phyloP scores from a whole-genome alignment of 495 filamentous ascomycete species.

The Glonium stellatum region DNA sequence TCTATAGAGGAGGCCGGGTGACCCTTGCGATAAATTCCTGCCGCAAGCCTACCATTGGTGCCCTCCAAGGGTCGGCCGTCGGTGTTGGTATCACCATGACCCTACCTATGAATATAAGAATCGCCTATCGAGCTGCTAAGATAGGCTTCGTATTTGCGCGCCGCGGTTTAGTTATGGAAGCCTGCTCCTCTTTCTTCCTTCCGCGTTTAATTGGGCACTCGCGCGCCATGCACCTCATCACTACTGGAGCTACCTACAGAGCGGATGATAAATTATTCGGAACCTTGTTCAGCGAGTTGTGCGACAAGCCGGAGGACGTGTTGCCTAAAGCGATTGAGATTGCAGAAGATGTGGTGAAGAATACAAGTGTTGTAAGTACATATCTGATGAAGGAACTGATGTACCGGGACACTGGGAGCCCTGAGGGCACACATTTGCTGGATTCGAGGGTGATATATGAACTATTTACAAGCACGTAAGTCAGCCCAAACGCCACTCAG shows the following conservation, averaged over 20 bases:
- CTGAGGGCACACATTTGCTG: constrained; percentile 53
- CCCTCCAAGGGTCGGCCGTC: constrained; percentile 59
- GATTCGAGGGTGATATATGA: constrained; percentile 52
- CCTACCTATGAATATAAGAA: constrained; percentile 52
- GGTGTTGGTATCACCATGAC: constrained; percentile 65
- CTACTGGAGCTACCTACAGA: constrained; percentile 41
- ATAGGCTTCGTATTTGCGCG: constrained; percentile 61
- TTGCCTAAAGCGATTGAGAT: constrained; percentile 50
- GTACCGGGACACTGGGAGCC: constrained; percentile 48
- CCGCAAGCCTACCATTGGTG: constrained; percentile 57
- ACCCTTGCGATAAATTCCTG: constrained; percentile 55
- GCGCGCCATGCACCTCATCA: constrained; percentile 54
- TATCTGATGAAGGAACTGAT: constrained; percentile 54
- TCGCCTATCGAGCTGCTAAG: constrained; percentile 49
- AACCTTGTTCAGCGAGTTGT: constrained; percentile 50
- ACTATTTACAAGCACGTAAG: constrained; percentile 41
- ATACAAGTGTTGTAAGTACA: constrained; percentile 49
- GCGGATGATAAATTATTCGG: constrained; percentile 42
- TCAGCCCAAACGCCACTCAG: constrained; percentile 1
- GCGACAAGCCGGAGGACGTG: constrained; percentile 45
- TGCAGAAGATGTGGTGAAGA: constrained; percentile 51
- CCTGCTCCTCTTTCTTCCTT: constrained; percentile 56
- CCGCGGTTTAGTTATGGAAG: constrained; percentile 57
- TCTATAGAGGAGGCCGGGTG: constrained; percentile 47
- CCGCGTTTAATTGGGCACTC: constrained; percentile 53